Conservation (phyloP, 1,284 basidiomycete species). For the Porodaedalea pini region DNA sequence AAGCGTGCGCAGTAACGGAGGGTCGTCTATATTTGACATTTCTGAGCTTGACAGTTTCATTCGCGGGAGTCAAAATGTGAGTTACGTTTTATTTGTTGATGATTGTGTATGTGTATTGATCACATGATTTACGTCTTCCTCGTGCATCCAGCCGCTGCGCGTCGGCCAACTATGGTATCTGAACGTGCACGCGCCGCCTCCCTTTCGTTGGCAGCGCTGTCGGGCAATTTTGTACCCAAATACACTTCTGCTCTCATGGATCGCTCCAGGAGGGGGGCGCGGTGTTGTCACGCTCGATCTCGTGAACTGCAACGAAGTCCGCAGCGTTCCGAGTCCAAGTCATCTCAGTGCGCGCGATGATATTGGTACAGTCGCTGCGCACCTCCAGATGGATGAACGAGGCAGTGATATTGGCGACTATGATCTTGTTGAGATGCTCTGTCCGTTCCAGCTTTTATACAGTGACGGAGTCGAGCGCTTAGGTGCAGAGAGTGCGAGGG, state of each 20-base stretch:
- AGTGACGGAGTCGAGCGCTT: constrained; percentile 82
- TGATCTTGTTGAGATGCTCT: constrained; percentile 61
- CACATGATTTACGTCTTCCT: constrained; percentile 17
- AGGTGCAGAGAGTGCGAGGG: constrained; percentile 77
- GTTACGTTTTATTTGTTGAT: constrained; percentile 30
- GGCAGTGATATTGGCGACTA: constrained; percentile 43
- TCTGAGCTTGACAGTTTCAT: constrained; percentile 44
- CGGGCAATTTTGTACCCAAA: constrained; percentile 80
- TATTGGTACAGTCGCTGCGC: constrained; percentile 78
- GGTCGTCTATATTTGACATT: constrained; percentile 42
- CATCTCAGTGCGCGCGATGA: constrained; percentile 78
- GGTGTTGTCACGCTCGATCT: constrained; percentile 82
- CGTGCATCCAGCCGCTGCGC: constrained; percentile 64
- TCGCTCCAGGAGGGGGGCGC: constrained; percentile 70
- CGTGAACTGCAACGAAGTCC: constrained; percentile 78
- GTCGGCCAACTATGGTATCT: constrained; percentile 86
- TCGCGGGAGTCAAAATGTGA: constrained; percentile 44
- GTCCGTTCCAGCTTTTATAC: constrained; percentile 86
- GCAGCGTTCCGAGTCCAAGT: constrained; percentile 71
- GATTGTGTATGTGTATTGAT: constrained; percentile 20
- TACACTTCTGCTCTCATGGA: constrained; percentile 79
- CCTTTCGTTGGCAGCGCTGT: constrained; percentile 80
- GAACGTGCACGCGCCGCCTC: constrained; percentile 77
- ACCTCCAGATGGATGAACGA: constrained; percentile 49
- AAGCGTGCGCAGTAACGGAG: constrained; percentile 29